phyloP scores from a whole-genome alignment of 108 stramenopile genomes.

The Fistulifera pelliculosa region DNA sequence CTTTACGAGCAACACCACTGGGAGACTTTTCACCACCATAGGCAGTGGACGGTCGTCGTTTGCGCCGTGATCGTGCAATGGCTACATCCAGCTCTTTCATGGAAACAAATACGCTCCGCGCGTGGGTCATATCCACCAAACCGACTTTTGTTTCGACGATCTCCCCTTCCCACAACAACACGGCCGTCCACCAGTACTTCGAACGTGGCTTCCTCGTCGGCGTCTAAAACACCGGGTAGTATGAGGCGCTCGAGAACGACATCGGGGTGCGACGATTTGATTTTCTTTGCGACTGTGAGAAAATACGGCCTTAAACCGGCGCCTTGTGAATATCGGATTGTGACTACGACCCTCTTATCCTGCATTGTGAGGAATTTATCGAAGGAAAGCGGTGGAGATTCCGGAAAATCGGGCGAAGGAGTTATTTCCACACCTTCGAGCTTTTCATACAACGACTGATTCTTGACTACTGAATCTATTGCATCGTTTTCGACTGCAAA shows the following conservation, averaged over 20 bases:
- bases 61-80: slow-evolving; percentile 57
- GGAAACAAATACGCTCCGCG: slow-evolving; percentile 51
- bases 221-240: slow-evolving; percentile 21
- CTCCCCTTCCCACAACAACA: slow-evolving; percentile 45
- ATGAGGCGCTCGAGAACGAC: slow-evolving; percentile 54
- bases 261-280: slow-evolving; percentile 62
- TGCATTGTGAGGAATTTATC: slow-evolving; percentile 15
- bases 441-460: too few relatives aligned
- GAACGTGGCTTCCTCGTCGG: slow-evolving; percentile 34
- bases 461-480: too few relatives aligned
- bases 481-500: too few relatives aligned
- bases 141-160: slow-evolving; percentile 12
- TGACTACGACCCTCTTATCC: slow-evolving; percentile 59
- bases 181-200: slow-evolving; percentile 74
- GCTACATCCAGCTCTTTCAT: slow-evolving; percentile 75
- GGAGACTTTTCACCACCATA: slow-evolving; percentile 33
- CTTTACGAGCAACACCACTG: slow-evolving; percentile 1
- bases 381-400: slow-evolving; percentile 1
- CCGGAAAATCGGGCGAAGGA: too few relatives aligned
- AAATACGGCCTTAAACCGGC: slow-evolving; percentile 62
- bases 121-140: slow-evolving; percentile 25
- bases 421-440: too few relatives aligned
- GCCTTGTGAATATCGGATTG: slow-evolving; percentile 57
- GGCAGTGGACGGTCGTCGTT: slow-evolving; percentile 49
- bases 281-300: slow-evolving; percentile 64